A percentile compares a stretch with the other conserved stretches of the same genome.
These are phyloP conservation scores for Alternaria hordeiaustralica DNA, from an alignment of 2,329 filamentous ascomycete species.

Conservation along the genomic window DNA sequence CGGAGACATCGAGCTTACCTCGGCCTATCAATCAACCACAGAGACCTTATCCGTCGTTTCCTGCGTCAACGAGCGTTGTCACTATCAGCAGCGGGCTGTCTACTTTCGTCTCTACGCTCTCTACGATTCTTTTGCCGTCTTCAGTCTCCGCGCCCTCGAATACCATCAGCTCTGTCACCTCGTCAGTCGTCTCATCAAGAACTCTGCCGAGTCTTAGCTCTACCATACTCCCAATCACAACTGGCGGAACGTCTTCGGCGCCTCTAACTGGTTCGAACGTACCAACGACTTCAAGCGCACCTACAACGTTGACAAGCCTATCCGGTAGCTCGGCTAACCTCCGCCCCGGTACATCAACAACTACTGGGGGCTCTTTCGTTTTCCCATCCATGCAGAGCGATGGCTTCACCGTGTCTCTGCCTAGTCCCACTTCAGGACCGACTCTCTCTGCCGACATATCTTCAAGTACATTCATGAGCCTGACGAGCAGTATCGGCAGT, in stretches of 20 bases:
- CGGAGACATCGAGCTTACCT: not conserved
- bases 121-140: not conserved
- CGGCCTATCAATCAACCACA: constrained; percentile 8
- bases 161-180: not conserved
- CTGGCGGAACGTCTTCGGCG: not conserved
- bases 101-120: not conserved
- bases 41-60: constrained; percentile 7
- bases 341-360: not conserved
- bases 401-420: not conserved
- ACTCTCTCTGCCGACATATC: not conserved
- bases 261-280: not conserved
- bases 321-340: not conserved
- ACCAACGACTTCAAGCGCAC: not conserved
- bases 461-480: not conserved
- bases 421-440: not conserved
- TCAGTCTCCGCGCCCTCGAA: not conserved
- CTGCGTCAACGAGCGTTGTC: not conserved
- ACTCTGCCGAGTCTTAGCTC: not conserved
- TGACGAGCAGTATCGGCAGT: not conserved
- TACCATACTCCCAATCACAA: not conserved
- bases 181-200: not conserved
- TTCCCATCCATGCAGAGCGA: not conserved
- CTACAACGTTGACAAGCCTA: not conserved
- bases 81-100: not conserved
- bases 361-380: not conserved